Evolutionary conservation across 1,284 basidiomycete genomes (phyloP), one percentile per base, ranked within the genome.

Genomic region (Cutaneotrichosporon dermatis): DNA sequence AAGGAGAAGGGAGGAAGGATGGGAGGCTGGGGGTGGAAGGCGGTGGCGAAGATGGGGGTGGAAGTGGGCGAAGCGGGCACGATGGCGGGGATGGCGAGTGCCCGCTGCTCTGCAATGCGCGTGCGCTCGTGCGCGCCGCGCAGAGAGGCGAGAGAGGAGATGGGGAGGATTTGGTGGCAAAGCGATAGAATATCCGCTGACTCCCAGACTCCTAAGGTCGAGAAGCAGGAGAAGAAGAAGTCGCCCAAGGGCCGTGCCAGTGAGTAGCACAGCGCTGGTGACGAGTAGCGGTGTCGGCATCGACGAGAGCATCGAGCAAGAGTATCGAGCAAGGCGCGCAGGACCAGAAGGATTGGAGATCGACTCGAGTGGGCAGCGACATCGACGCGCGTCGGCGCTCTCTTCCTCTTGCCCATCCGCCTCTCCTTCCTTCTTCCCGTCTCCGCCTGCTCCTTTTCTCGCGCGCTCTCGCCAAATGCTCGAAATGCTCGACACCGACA

Each of bases 171-270:
- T 40, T 6, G 42, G 43, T 54, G 52, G 45, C 48, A 25, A 37
- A 39, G 8, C 9, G 9, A 40, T 12, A 40, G 9, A 51, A 56
- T 16, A 13, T 15, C 1, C 7, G 57, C 59, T 58, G 54, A 64
- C 61, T 4, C 33, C 13, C 60, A 76, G 75, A 89, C 87, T 76
- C 94, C 94, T 74, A 95, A 95, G 83, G 93, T 95, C 79, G 93
- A 95, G 78, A 87, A 89, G 81, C 91, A 95, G 83, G 93, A 96
- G 84, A 96, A 95, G 88, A 92, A 93, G 86, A 95, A 95, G 88
- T 84, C 82, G 35, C 90, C 91, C 66, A 94, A 90, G 83, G 93
- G 93, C 72, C 90, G 93, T 78, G 93, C 93, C 67, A 92, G 75
- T 76, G 69, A 75, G 75, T 76, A 53, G 50, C 13, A 4, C 33